phyloP scores from a whole-genome alignment of 768 basidiomycete species.

The Suillus americanus region DNA sequence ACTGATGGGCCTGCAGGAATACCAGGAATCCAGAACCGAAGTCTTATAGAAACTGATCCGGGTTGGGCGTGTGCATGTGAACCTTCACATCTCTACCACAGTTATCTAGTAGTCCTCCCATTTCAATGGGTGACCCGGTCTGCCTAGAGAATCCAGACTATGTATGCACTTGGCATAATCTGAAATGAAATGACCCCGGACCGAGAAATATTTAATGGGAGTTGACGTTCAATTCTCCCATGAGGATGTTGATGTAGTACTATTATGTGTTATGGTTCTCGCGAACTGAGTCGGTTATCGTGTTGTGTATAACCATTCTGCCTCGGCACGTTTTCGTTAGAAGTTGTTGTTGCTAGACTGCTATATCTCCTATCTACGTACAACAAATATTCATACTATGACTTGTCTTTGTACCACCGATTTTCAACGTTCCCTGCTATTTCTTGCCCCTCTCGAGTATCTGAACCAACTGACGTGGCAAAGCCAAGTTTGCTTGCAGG shows the following conservation, averaged over 20 bases:
- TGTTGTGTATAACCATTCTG: slow-evolving; percentile 15
- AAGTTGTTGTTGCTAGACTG: background rate
- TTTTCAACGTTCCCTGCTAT: background rate
- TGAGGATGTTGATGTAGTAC: too few relatives aligned
- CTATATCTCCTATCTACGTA: background rate
- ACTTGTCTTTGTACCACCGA: background rate
- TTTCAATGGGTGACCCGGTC: too few relatives aligned
- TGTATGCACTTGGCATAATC: background rate
- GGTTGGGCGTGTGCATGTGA: background rate
- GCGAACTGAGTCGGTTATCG: too few relatives aligned
- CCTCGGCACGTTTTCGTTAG: background rate
- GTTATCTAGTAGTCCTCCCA: too few relatives aligned
- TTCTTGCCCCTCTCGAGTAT: too few relatives aligned
- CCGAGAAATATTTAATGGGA: too few relatives aligned
- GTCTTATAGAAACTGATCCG: background rate
- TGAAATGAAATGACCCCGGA: background rate
- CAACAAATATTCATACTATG: background rate
- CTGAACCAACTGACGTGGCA: too few relatives aligned
- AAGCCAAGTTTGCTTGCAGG: too few relatives aligned
- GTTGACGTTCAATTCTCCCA: too few relatives aligned
- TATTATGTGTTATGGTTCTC: too few relatives aligned
- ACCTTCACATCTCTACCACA: background rate
- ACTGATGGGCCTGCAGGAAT: too few relatives aligned
- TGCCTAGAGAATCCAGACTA: background rate
- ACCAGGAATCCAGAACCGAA: too few relatives aligned